Conservation (phyloP, 495 filamentous ascomycete species). For the Lasiosphaeria hispida region DNA sequence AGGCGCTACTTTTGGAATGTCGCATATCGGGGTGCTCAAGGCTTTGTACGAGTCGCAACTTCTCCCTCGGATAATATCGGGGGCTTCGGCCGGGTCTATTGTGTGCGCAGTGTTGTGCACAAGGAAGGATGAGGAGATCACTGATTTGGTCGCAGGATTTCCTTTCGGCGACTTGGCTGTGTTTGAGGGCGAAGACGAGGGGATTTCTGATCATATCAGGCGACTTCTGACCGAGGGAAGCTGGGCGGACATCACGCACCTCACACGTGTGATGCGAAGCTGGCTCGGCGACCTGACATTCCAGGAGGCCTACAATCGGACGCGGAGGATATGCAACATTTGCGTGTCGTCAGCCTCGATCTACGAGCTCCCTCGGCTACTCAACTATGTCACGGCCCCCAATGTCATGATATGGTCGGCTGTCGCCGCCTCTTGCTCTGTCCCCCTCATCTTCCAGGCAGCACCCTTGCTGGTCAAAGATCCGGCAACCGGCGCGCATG, state of each 20-base stretch:
- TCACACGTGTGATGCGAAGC: constrained; percentile 74
- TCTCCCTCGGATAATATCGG: constrained; percentile 88
- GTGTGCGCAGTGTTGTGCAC: constrained; percentile 84
- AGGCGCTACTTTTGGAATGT: constrained; percentile 94
- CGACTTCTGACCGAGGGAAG: constrained; percentile 77
- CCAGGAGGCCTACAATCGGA: constrained; percentile 92
- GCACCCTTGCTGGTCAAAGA: constrained; percentile 80
- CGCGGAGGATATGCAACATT: constrained; percentile 86
- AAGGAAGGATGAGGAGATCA: constrained; percentile 80
- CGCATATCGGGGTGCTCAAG: constrained; percentile 92
- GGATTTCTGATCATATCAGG: constrained; percentile 64
- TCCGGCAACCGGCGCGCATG: constrained; percentile 70
- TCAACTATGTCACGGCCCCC: constrained; percentile 91
- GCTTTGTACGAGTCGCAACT: constrained; percentile 71
- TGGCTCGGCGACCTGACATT: constrained; percentile 88
- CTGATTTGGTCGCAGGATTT: constrained; percentile 66
- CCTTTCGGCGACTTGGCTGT: constrained; percentile 80
- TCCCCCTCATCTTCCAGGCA: constrained; percentile 81
- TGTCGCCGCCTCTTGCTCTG: constrained; percentile 90
- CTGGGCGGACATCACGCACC: constrained; percentile 77
- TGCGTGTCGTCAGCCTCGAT: constrained; percentile 83
- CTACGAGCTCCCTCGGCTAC: constrained; percentile 79
- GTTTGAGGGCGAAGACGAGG: constrained; percentile 71
- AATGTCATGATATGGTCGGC: constrained; percentile 97
- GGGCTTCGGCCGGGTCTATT: constrained; percentile 91